These are phyloP conservation scores for Closterium sp. DNA, from an alignment of 139 green algal genomes.

Conservation along the genomic window DNA sequence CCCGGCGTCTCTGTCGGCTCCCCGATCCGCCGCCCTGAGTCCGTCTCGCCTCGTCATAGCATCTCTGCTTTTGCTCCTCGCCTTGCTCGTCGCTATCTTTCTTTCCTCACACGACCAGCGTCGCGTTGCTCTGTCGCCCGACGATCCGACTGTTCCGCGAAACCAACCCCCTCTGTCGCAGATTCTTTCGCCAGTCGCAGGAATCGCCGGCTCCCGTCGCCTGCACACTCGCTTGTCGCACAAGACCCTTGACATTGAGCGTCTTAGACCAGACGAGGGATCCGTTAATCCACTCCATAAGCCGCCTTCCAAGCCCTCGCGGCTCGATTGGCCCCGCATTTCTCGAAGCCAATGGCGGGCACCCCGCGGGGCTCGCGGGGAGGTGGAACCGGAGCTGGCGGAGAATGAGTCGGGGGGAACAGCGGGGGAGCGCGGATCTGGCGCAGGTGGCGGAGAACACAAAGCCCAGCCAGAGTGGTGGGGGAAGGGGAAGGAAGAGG, in stretches of 20 bases:
- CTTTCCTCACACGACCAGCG: not conserved
- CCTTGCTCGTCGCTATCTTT: not conserved
- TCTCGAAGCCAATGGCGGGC: not conserved
- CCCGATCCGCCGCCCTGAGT: too few relatives aligned
- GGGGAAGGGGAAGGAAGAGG: not conserved
- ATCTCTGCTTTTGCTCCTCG: not conserved
- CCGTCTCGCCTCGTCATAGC: not conserved
- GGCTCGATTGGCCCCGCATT: not conserved
- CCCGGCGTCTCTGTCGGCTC: not conserved
- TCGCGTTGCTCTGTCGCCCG: not conserved
- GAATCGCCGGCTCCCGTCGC: not conserved
- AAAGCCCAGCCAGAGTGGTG: not conserved
- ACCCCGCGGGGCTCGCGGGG: not conserved
- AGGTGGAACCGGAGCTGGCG: not conserved
- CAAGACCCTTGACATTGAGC: too few relatives aligned
- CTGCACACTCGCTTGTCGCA: not conserved
- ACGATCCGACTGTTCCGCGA: not conserved
- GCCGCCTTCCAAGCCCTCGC: not conserved
- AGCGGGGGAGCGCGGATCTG: not conserved
- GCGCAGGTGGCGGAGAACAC: not conserved
- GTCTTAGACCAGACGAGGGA: not conserved
- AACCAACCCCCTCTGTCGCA: not conserved
- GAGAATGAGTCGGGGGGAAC: not conserved
- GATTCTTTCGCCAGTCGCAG: not conserved
- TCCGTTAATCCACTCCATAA: not conserved